These are phyloP conservation scores for Morella rubra DNA, from an alignment of 306 rosid species.

Conservation along the genomic window DNA sequence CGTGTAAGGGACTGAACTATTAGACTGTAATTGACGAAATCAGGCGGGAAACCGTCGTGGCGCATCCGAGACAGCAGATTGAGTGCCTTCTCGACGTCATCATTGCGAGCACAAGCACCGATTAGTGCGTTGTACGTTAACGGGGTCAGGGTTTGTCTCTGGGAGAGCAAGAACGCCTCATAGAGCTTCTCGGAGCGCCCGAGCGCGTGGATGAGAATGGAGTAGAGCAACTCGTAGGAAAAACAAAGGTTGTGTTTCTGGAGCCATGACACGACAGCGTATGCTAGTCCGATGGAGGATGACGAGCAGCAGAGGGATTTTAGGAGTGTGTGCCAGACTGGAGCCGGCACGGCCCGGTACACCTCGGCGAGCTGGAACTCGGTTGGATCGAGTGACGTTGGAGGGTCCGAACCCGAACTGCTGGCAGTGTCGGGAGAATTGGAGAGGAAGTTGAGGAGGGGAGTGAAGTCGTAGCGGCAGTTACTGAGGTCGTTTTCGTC, in stretches of 20 bases:
- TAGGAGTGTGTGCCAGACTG: conserved; percentile 89
- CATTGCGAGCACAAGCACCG: conserved; percentile 86
- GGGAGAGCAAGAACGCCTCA: conserved; percentile 86
- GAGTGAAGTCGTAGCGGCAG: conserved; percentile 73
- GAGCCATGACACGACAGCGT: conserved; percentile 84
- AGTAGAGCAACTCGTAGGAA: conserved; percentile 85
- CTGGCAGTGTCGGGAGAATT: not conserved
- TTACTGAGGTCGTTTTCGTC: conserved; percentile 46
- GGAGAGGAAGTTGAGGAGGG: conserved; percentile 71
- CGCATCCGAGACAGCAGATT: conserved; percentile 82
- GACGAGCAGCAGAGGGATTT: conserved; percentile 75
- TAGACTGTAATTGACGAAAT: conserved; percentile 74
- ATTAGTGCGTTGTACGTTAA: conserved; percentile 84
- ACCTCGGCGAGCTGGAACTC: conserved; percentile 84
- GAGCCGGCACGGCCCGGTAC: conserved; percentile 80
- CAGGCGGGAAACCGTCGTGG: conserved; percentile 75
- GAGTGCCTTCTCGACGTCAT: conserved; percentile 79
- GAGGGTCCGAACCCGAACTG: conserved; percentile 31
- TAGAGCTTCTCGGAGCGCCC: conserved; percentile 86
- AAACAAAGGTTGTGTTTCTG: conserved; percentile 85
- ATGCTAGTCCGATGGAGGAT: conserved; percentile 58
- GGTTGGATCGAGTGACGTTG: conserved; percentile 60
- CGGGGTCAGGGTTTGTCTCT: conserved; percentile 65
- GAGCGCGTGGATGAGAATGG: conserved; percentile 91
- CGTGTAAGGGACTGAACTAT: conserved; percentile 82